Evolutionary conservation across 768 basidiomycete species (phyloP), one percentile per base, ranked within the genome.

Genomic region (Hygrocybe punicea): DNA sequence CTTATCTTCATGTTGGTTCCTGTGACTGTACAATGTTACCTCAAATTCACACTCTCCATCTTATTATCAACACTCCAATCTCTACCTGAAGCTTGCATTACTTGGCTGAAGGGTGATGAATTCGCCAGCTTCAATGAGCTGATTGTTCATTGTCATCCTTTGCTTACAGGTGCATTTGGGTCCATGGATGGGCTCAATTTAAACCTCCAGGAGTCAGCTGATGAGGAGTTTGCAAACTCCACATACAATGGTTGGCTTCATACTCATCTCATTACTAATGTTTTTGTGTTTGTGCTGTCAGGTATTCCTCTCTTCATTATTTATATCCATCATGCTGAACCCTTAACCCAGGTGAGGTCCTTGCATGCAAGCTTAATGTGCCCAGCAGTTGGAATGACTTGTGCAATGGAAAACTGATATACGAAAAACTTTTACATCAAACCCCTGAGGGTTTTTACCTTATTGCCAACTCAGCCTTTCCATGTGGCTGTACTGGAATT

Each of bases 1-100:
- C 73, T 79, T 48, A 78, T 80, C 8, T 82, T 81, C 60, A 76
- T 74, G 1, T 61, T 81, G 6, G 67, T 75, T 11, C 77, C 78
- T 10, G 24, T 72, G 0, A 75, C 73, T 0, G 60, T 73, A 21
- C 63, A 66, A 0, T 62, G 69, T 0, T 81, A 81, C 57, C 57
- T 78, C 44, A 35, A 53, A 4, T 79, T 78, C 62, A 62, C 63
- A 1, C 63, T 69, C 2, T 6, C 42, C 0, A 67, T 77, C n/a
- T 65, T 78, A 0, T 65, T 71, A 1, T 14, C 44, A 0, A 69
- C 66, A 1, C 65, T 78, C 1, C 49, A 62, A 2, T 36, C 24
- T 1, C 67, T 78, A 17, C 60, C 60, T 5, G 73, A 76, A 10
- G 69, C 67, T 8, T 10, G 6, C 1, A 69, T 77, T 13, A 24